Evolutionary conservation across 257 asterid genomes (phyloP).

Genomic region (Jacaranda copaia): DNA sequence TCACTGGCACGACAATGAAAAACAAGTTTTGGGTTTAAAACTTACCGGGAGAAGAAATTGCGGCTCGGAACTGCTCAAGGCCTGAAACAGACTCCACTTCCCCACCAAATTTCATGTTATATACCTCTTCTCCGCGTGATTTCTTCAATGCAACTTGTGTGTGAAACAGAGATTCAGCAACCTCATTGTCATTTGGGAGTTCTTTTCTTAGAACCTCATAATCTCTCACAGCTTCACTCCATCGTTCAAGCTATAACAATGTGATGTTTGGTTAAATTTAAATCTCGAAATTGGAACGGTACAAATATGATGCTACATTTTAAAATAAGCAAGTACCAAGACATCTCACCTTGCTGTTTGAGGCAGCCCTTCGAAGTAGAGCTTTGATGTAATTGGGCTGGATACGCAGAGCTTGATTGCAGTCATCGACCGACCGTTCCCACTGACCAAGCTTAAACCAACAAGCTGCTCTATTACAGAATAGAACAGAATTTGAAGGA

Average conservation of each 20-base stretch:
- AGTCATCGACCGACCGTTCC: constrained; percentile 82
- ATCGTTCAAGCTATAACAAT: constrained; percentile 72
- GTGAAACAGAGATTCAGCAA: constrained; percentile 81
- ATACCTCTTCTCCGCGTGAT: constrained; percentile 83
- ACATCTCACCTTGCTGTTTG: constrained; percentile 69
- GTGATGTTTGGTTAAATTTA: background rate
- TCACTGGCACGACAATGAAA: constrained; percentile 25
- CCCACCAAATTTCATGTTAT: constrained; percentile 81
- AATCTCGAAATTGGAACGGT: background rate
- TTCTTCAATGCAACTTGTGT: constrained; percentile 77
- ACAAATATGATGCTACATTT: background rate
- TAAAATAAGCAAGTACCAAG: background rate
- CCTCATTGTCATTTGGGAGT: constrained; percentile 72
- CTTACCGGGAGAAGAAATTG: constrained; percentile 78
- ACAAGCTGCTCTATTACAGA: constrained; percentile 98
- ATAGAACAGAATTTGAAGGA: constrained; percentile 85
- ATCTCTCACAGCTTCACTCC: constrained; percentile 91
- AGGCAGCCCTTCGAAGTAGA: constrained; percentile 88
- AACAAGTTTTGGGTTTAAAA: background rate
- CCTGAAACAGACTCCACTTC: constrained; percentile 71
- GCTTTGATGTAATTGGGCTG: constrained; percentile 87
- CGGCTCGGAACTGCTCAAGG: constrained; percentile 84
- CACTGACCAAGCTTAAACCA: constrained; percentile 87
- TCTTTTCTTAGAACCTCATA: constrained; percentile 75
- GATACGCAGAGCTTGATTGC: constrained; percentile 79